Conservation (phyloP, 768 basidiomycete genomes). For the Tylopilus felleus region DNA sequence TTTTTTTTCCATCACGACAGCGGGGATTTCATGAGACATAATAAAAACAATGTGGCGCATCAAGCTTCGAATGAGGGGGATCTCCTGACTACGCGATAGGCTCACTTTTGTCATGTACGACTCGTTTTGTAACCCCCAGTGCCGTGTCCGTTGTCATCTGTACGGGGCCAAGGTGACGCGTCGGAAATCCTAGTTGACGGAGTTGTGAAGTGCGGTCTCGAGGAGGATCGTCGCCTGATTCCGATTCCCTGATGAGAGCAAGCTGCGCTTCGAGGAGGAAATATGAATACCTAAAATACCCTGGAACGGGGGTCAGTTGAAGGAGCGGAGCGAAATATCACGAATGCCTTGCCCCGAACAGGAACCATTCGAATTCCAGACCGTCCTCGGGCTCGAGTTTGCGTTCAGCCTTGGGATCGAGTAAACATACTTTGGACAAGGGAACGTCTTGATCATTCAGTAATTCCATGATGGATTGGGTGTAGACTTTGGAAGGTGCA, state of each 20-base stretch:
- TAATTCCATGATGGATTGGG: constrained; percentile 15
- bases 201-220: constrained; percentile 90
- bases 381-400: constrained; percentile 75
- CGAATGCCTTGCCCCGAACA: constrained; percentile 71
- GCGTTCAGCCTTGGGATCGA: constrained; percentile 85
- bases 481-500: constrained; percentile 27
- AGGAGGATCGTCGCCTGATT: constrained; percentile 89
- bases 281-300: constrained; percentile 55
- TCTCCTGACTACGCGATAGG: background rate
- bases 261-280: background rate
- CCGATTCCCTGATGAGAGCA: background rate
- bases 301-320: constrained; percentile 29
- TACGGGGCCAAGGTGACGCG: constrained; percentile 76
- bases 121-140: constrained; percentile 81
- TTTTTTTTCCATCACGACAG: constrained; percentile 16
- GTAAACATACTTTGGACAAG: constrained; percentile 72
- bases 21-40: background rate
- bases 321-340: background rate
- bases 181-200: constrained; percentile 81
- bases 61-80: background rate
- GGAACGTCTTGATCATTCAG: constrained; percentile 27
- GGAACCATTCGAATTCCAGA: constrained; percentile 80
- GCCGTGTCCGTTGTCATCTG: constrained; percentile 99
- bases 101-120: constrained; percentile 69
- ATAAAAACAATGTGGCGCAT: background rate